These are phyloP conservation scores for Aspergillus sp. DNA, from an alignment of 2,329 filamentous ascomycete genomes.

Conservation along the genomic window DNA sequence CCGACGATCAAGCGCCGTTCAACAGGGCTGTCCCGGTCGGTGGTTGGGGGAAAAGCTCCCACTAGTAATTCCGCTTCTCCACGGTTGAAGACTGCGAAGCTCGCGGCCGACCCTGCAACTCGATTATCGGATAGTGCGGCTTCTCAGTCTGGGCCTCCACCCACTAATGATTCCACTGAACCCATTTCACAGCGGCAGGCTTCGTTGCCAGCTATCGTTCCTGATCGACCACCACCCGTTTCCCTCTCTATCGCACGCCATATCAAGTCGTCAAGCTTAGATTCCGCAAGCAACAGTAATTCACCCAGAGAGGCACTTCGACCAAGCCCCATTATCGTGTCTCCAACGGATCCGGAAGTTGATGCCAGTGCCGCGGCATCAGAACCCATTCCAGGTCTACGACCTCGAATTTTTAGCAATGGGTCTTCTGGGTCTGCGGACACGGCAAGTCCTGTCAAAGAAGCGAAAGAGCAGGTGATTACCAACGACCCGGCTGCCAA, in stretches of 20 bases:
- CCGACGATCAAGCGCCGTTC: conserved; percentile 22
- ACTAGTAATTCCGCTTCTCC: conserved; percentile 17
- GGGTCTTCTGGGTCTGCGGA: conserved; percentile 28
- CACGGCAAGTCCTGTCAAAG: conserved; percentile 42
- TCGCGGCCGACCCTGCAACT: conserved; percentile 16
- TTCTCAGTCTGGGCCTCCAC: conserved; percentile 11
- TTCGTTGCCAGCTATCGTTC: conserved; percentile 14
- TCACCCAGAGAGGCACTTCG: conserved; percentile 17
- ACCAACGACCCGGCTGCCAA: conserved; percentile 71
- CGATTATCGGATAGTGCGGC: conserved; percentile 18
- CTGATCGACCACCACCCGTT: conserved; percentile 10
- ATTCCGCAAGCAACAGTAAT: conserved; percentile 16
- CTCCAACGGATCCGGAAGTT: conserved; percentile 15
- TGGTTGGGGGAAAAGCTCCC: conserved; percentile 13
- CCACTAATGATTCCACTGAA: conserved; percentile 17
- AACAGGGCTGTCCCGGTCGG: conserved; percentile 22
- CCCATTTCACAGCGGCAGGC: conserved; percentile 12
- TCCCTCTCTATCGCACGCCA: conserved; percentile 15
- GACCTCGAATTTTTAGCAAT: conserved; percentile 29
- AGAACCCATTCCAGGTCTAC: conserved; percentile 17
- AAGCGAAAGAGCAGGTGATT: conserved; percentile 48
- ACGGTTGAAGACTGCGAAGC: conserved; percentile 24
- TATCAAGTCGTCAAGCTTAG: conserved; percentile 29
- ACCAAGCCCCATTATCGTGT: conserved; percentile 26
- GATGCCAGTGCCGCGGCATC: conserved; percentile 15